Evolutionary conservation across 176 grass and related monocot genomes (phyloP), one percentile per base, ranked within the genome.

Genomic region (Aegilops bicornis): DNA sequence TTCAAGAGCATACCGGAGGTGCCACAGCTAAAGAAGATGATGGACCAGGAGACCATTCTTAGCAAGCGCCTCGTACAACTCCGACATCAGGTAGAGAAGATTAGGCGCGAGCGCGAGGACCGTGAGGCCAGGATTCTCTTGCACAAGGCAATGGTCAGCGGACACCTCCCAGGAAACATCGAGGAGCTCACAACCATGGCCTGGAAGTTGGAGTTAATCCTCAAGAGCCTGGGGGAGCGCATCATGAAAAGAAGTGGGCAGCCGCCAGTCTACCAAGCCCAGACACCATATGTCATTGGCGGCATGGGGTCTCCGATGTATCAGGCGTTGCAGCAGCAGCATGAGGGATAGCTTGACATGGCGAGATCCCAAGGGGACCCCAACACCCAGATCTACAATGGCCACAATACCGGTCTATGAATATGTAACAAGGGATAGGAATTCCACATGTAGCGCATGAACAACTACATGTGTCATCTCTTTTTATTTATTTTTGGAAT

Each of bases 41-140:
- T 63, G 32, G 82, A 89, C 31, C 70, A 77, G 19, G 88, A 88
- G 48, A 61, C 75, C 4, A 87, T 91, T 68, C 91, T 95, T 19
- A 30, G 36, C 0, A 4, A 22, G 12, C 77, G 89, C n/a, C 33
- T 77, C 22, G 2, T 3, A 37, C 91, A 85, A 66, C 64, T 89
- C 4, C 30, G 22, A 17, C 72, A 75, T 0, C 77, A 89, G 36
- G 11, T 87, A 2, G 1, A 48, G 2, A 93, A 85, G 30, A 10
- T 42, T 4, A 17, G 71, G 2, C 17, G 24, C 1, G 78, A 80
- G 3, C 86, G 69, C 13, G 35, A 31, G 0, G 59, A 93, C 52
- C 10, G 54, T 1, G 60, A 87, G 73, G 60, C 68, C 4, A 47
- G 1, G 11, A 9, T 60, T 8, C 65, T 91, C 25, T 42, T 95